Base-by-base conservation (phyloP, 208 protist genomes). In the Crithidia acanthocephali region DNA sequence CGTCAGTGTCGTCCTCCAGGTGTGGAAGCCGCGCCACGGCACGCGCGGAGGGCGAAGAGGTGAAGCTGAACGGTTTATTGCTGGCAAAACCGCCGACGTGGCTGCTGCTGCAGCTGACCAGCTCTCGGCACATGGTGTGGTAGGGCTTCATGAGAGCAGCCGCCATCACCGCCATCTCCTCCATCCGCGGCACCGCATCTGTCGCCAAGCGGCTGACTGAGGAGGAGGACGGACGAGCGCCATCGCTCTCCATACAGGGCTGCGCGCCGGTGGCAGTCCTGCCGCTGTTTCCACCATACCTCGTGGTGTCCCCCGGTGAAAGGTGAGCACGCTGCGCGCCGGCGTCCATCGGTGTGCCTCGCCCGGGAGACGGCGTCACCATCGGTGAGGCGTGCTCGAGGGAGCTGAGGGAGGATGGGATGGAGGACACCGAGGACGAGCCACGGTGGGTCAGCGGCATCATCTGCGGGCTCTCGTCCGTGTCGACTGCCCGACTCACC, bases 91-190 rank as follows among this genome's bases (percentile, higher is more conserved):
- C 8, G 8, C 35, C 35, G 8, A 40, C 11, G 35, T 5, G 11
- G 18, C 27, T 33, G 8, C 47, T 53, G 60, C 27, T 35, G 28
- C 16, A 20, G 32, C 16, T 35, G 65, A 30, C 27, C 22, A 62
- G 18, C 35, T 37, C 37, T 1, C 42, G 37, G 55, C 65, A 71
- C 2, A 62, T 44, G 28, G 30, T 55, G 27, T 48, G 55, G 40
- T 77, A 72, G 2, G 64, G 64, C 58, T 66, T 77, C 63, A 77
- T 67, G 35, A 77, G 64, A 4, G 58, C 63, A 1, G 56, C 44
- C 20, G 62, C 20, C 63, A 70, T 47, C 7, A 72, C 72, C 16
- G n/a, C 65, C 37, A 45, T 40, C 45, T 61, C 35, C 64, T 77
- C 72, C 7, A 58, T 23, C 2, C 45, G 48, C n/a, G 42, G 47